Evolutionary conservation across 1,139 yeast genomes (phyloP).

Genomic region (Candida smagusa): DNA sequence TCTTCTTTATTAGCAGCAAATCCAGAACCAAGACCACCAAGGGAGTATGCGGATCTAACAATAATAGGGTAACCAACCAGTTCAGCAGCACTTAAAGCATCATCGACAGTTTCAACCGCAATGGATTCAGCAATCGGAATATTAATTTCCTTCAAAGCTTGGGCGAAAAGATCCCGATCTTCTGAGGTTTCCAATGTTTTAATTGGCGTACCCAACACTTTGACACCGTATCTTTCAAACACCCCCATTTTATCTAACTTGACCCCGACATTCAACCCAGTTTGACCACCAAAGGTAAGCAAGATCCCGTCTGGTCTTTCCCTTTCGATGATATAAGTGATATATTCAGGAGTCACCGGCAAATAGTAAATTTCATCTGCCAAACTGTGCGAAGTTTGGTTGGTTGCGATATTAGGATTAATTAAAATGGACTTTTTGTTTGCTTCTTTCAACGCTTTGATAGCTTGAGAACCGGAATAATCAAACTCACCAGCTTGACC

Average conservation of each 20-base stretch:
- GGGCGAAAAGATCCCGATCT: slow-evolving; percentile 94
- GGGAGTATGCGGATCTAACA: slow-evolving; percentile 95
- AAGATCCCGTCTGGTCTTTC: slow-evolving; percentile 95
- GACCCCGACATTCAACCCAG: slow-evolving; percentile 94
- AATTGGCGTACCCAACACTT: slow-evolving; percentile 96
- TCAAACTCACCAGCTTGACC: slow-evolving; percentile 99
- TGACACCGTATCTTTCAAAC: slow-evolving; percentile 83
- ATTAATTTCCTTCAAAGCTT: slow-evolving; percentile 88
- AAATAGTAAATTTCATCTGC: slow-evolving; percentile 94
- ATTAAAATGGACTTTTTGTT: slow-evolving; percentile 80
- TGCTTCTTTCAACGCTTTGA: slow-evolving; percentile 91
- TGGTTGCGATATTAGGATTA: slow-evolving; percentile 96
- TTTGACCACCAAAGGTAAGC: slow-evolving; percentile 97
- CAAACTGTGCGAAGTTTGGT: slow-evolving; percentile 91
- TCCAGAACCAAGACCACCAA: slow-evolving; percentile 98
- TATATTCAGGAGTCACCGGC: slow-evolving; percentile 96
- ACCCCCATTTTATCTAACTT: slow-evolving; percentile 92
- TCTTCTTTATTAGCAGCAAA: slow-evolving; percentile 84
- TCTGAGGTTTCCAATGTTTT: slow-evolving; percentile 93
- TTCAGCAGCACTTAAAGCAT: slow-evolving; percentile 84
- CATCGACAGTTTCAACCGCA: slow-evolving; percentile 92
- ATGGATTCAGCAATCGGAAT: slow-evolving; percentile 95
- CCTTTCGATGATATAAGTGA: slow-evolving; percentile 88
- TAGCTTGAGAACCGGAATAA: slow-evolving; percentile 96
- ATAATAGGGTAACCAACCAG: slow-evolving; percentile 91